These are phyloP conservation scores for Blepharisma undulans DNA, from an alignment of 169 alveolate species.

Conservation along the genomic window DNA sequence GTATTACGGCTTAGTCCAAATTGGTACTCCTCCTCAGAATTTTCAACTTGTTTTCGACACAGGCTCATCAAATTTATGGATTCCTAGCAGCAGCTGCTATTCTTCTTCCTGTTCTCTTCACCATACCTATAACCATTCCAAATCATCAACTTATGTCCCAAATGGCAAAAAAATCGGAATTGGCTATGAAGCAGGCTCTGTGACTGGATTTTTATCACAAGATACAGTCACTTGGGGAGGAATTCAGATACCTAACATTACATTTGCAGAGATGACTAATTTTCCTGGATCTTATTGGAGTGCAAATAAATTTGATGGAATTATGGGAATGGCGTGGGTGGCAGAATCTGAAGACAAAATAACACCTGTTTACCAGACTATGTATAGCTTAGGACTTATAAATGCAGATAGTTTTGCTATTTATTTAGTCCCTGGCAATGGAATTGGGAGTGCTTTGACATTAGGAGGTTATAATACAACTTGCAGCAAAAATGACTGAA, in stretches of 20 bases:
- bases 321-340: slow-evolving; percentile 64
- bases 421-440: neutral
- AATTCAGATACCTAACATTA: slow-evolving; percentile 35
- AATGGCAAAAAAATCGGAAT: slow-evolving; percentile 67
- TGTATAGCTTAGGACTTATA: neutral
- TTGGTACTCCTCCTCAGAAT: slow-evolving; percentile 78
- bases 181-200: slow-evolving; percentile 77
- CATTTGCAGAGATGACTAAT: slow-evolving; percentile 55
- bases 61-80: slow-evolving; percentile 83
- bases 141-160: slow-evolving; percentile 64
- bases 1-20: slow-evolving; percentile 53
- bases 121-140: slow-evolving; percentile 52
- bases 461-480: neutral
- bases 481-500: neutral
- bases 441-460: neutral
- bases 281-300: slow-evolving; percentile 43
- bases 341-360: slow-evolving; percentile 20
- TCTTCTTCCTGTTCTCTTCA: slow-evolving; percentile 58
- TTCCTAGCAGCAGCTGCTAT: slow-evolving; percentile 65
- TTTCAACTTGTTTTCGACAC: slow-evolving; percentile 83
- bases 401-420: neutral
- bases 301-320: slow-evolving; percentile 45
- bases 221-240: slow-evolving; percentile 63
- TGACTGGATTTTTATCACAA: slow-evolving; percentile 64
- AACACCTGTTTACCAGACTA: neutral